phyloP scores from a whole-genome alignment of 129 eudicot species.

The Lactuca sativa region DNA sequence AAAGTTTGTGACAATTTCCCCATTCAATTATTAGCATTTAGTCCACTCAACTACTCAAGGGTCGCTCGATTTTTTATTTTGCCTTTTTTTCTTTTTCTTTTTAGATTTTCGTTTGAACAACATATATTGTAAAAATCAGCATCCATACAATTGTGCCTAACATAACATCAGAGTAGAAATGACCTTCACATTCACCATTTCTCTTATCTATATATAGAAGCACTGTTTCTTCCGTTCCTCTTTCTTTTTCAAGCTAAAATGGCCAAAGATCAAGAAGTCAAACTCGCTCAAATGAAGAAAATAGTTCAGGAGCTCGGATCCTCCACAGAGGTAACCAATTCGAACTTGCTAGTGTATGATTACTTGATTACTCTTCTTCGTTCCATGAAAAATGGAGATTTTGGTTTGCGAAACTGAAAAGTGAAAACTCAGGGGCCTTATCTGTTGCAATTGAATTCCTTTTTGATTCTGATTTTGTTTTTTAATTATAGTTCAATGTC shows the following conservation, averaged over 20 bases:
- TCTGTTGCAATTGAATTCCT: neutral
- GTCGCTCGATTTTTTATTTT: neutral
- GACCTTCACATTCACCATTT: slow-evolving; percentile 15
- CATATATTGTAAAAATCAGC: neutral
- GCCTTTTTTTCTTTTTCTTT: too few species aligned
- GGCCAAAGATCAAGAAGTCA: slow-evolving; percentile 34
- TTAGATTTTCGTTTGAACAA: neutral
- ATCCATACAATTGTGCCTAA: neutral
- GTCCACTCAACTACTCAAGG: neutral
- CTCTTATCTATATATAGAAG: neutral
- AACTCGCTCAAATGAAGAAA: slow-evolving; percentile 46
- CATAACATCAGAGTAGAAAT: neutral
- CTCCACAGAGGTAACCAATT: slow-evolving; percentile 40
- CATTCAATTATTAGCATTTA: neutral
- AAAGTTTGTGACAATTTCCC: neutral
- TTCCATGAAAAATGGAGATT: neutral
- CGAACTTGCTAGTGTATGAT: neutral
- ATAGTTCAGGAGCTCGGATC: slow-evolving; percentile 53
- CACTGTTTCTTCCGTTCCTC: neutral
- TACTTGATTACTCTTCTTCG: neutral
- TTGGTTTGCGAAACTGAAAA: neutral
- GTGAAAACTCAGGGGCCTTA: neutral
- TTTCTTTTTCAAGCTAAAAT: slow-evolving; percentile 6
- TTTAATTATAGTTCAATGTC: neutral
- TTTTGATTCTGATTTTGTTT: neutral